A percentile compares a stretch with the other conserved stretches of the same genome.
Evolutionary conservation across 257 asterid genomes (phyloP).

Genomic region (Solanum chilense): DNA sequence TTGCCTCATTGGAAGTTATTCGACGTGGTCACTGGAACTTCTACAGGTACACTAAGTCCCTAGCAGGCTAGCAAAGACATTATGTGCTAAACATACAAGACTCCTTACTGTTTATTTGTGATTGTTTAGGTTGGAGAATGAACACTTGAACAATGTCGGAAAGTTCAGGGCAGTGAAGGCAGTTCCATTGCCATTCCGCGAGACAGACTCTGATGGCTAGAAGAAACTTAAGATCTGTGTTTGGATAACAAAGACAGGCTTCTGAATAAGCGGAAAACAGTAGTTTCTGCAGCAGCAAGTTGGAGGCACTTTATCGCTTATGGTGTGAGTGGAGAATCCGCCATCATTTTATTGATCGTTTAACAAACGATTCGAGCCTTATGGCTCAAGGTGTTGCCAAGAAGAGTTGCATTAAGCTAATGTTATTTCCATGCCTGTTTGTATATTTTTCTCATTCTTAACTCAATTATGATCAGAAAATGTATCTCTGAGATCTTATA

Average conservation of each 20-base stretch:
- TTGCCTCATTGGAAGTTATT: slow-evolving; percentile 84
- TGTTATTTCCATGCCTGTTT: background rate
- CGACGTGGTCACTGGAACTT: slow-evolving; percentile 99
- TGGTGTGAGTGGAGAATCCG: background rate
- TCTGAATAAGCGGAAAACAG: background rate
- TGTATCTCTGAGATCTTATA: background rate
- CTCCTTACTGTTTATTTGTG: background rate
- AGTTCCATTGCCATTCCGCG: slow-evolving; percentile 85
- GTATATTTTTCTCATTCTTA: slow-evolving; percentile 1
- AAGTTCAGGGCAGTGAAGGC: slow-evolving; percentile 82
- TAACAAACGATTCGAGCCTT: background rate
- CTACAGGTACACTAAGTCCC: slow-evolving; percentile 43
- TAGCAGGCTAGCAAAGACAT: background rate
- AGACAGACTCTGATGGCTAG: slow-evolving; percentile 55
- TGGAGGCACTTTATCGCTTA: background rate
- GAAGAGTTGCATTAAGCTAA: background rate
- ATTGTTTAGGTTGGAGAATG: slow-evolving; percentile 70
- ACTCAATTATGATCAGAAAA: background rate
- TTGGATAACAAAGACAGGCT: background rate
- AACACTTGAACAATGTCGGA: slow-evolving; percentile 86
- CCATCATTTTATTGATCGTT: background rate
- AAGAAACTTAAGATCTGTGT: background rate
- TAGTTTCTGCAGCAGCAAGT: background rate
- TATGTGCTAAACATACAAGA: background rate
- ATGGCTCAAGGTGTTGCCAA: background rate